Conservation (phyloP, 139 green algal species). For the Protoeuglena noctilucae region DNA sequence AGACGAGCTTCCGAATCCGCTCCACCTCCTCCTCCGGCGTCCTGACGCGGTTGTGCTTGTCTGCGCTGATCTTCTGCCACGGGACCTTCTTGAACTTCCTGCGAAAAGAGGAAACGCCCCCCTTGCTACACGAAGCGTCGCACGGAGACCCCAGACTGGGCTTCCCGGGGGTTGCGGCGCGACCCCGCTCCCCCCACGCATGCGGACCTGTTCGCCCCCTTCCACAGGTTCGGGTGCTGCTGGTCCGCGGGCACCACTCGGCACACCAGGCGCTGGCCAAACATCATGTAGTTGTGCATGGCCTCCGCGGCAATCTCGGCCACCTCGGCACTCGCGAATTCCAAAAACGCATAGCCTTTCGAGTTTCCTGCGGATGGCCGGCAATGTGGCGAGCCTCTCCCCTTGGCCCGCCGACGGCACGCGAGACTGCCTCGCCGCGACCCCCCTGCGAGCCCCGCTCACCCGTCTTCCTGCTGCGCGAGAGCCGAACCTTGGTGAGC, state of each 20-base stretch:
- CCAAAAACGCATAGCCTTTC: constrained; percentile 52
- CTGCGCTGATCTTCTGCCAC: constrained; percentile 51
- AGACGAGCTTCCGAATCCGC: constrained; percentile 20
- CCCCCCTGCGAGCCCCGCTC: no score
- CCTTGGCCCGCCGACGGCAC: no score
- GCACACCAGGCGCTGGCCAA: constrained; percentile 22
- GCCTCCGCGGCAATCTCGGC: constrained; percentile 59
- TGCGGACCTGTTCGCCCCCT: constrained; percentile 55
- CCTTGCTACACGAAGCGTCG: background rate
- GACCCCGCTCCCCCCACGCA: no score
- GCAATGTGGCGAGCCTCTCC: no score
- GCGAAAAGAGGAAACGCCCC: background rate
- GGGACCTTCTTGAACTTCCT: constrained; percentile 45
- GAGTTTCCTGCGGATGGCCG: no score
- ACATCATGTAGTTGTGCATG: constrained; percentile 86
- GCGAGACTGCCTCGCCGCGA: no score
- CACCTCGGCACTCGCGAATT: constrained; percentile 58
- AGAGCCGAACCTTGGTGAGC: constrained; percentile 37
- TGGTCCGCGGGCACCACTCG: constrained; percentile 21
- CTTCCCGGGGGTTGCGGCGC: background rate
- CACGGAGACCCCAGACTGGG: background rate
- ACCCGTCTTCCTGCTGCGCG: constrained; percentile 40
- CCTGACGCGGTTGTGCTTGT: constrained; percentile 44
- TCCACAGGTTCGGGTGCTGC: constrained; percentile 56
- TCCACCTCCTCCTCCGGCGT: constrained; percentile 29